These are phyloP conservation scores for Epichloe uncinata DNA, from an alignment of 2,329 filamentous ascomycete species.

Conservation along the genomic window DNA sequence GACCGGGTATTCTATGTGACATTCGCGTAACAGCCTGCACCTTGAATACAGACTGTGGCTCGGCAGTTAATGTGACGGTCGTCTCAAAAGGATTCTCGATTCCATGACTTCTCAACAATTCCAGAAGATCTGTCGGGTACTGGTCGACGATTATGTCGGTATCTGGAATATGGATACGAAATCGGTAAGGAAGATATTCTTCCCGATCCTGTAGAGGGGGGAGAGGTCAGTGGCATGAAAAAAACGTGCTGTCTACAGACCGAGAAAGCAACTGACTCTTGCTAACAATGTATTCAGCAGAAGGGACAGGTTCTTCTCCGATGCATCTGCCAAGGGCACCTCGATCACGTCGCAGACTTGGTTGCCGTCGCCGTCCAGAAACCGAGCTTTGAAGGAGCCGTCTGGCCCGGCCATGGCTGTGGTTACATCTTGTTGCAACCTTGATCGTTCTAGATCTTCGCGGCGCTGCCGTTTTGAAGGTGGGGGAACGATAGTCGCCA, in stretches of 20 bases:
- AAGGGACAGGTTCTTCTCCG: constrained; percentile 77
- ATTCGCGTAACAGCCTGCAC: constrained; percentile 87
- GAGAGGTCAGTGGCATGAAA: neutral
- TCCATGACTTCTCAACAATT: constrained; percentile 40
- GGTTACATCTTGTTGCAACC: constrained; percentile 62
- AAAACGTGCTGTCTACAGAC: neutral
- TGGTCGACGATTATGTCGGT: constrained; percentile 40
- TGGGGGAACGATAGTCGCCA: constrained; percentile 76
- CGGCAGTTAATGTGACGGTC: constrained; percentile 41
- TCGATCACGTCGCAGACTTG: constrained; percentile 56
- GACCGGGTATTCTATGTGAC: constrained; percentile 76
- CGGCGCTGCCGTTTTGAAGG: constrained; percentile 79
- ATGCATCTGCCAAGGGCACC: constrained; percentile 72
- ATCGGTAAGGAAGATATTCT: constrained; percentile 48
- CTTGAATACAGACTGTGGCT: constrained; percentile 84
- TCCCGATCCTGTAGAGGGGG: constrained; percentile 31
- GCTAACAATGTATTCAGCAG: constrained; percentile 75
- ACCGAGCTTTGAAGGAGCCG: constrained; percentile 74
- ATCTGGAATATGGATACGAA: constrained; percentile 44
- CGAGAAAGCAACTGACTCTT: constrained; percentile 33
- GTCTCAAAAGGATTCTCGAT: constrained; percentile 45
- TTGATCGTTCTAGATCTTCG: constrained; percentile 56
- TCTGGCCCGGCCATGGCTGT: constrained; percentile 53
- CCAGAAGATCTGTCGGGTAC: constrained; percentile 41
- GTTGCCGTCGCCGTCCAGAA: constrained; percentile 68